A percentile compares a stretch with the other conserved stretches of the same genome.
Conservation (phyloP, 192 early-diverging fungal genomes). For the Entomortierella lignicola region DNA sequence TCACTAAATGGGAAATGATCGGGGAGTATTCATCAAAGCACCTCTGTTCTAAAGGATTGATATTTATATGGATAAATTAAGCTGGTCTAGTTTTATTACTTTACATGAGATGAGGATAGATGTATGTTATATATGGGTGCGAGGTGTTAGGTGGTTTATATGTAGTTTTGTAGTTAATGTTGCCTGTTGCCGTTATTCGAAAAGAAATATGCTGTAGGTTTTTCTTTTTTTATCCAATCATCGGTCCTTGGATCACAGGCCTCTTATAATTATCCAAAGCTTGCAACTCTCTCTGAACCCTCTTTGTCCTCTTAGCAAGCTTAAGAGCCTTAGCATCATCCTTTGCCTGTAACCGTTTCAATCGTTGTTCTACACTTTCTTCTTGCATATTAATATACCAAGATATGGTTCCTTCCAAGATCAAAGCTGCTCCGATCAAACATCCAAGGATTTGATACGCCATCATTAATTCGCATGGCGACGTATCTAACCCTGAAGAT, state of each 20-base stretch:
- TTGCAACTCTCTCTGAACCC: not conserved
- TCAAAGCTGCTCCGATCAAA: not conserved
- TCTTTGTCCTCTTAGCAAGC: not conserved
- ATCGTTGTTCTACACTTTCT: not conserved
- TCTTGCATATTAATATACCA: slow-evolving; percentile 9
- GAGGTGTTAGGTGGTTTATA: no score
- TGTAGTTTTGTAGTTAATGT: no score
- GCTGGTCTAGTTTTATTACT: no score
- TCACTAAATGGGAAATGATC: no score
- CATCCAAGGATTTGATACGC: slow-evolving; percentile 2
- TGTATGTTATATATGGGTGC: no score
- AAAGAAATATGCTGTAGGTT: not conserved
- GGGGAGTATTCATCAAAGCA: no score
- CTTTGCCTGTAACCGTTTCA: not conserved
- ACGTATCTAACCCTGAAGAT: not conserved
- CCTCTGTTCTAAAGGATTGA: no score
- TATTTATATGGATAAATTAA: no score
- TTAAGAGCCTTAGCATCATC: not conserved
- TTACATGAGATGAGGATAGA: no score
- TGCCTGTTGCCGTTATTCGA: no score
- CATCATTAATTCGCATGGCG: slow-evolving; percentile 10
- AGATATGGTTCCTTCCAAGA: slow-evolving; percentile 2
- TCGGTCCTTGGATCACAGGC: not conserved
- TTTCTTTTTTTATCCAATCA: slow-evolving; percentile 3
- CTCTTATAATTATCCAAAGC: not conserved